Evolutionary conservation across 345 rosid genomes (phyloP).

Genomic region (Linum usitatissimum): DNA sequence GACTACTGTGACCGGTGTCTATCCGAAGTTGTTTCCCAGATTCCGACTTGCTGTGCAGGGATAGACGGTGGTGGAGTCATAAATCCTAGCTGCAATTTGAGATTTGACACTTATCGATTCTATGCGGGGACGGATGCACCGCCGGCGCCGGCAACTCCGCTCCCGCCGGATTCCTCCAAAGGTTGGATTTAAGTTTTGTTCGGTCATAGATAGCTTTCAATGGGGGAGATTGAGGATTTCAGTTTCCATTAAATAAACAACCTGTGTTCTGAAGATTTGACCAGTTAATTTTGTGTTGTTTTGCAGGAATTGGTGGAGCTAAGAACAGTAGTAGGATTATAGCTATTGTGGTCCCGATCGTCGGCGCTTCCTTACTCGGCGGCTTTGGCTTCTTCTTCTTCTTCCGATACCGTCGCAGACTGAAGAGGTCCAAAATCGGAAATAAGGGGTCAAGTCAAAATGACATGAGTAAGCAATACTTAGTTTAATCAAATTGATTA

Average conservation of each 20-base stretch:
- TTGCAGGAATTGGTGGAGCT: constrained; percentile 12
- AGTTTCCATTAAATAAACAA: no score
- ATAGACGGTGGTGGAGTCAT: constrained; percentile 35
- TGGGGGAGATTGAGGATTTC: no score
- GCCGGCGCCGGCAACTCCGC: no score
- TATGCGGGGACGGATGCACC: constrained; percentile 10
- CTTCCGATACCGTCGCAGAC: constrained; percentile 7
- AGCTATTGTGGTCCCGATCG: constrained; percentile 8
- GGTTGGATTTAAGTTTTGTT: no score
- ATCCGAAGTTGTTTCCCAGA: no score
- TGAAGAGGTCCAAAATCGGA: constrained; percentile 3
- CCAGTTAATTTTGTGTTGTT: no score
- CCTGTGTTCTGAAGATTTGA: no score
- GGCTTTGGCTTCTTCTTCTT: constrained; percentile 10
- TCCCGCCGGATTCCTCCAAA: no score
- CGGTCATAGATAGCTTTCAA: no score
- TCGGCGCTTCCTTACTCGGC: constrained; percentile 2
- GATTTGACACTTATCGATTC: constrained; percentile 30
- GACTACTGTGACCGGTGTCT: constrained; percentile 30
- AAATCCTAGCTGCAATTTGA: constrained; percentile 32
- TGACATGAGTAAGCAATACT: not conserved
- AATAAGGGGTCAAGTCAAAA: not conserved
- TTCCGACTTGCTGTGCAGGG: constrained; percentile 4
- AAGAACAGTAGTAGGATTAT: not conserved
- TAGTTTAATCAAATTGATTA: no score